Evolutionary conservation across 345 rosid genomes (phyloP).

Genomic region (Garcia nutans): DNA sequence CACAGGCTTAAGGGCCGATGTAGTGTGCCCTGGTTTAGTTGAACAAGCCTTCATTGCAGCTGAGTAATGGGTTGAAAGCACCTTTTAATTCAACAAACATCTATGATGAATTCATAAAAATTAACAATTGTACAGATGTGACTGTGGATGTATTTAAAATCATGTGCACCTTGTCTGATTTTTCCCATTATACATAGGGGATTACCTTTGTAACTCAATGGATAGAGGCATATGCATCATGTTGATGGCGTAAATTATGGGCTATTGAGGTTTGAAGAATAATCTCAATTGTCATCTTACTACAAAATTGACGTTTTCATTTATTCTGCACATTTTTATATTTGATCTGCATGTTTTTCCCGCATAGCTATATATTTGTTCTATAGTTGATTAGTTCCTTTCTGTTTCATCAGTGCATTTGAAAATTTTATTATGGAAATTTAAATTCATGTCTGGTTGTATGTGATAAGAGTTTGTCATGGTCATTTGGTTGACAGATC

Average conservation of each 20-base stretch:
- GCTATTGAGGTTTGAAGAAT: neutral
- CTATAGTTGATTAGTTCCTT: neutral
- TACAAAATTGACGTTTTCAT: neutral
- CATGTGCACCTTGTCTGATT: neutral
- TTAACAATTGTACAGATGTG: neutral
- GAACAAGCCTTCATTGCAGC: neutral
- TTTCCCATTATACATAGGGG: neutral
- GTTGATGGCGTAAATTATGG: neutral
- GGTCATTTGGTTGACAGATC: conserved; percentile 39
- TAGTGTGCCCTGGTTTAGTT: neutral
- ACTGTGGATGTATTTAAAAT: neutral
- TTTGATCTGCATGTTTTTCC: neutral
- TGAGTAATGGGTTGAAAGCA: too few species aligned
- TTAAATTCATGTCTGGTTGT: neutral
- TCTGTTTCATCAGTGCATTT: neutral
- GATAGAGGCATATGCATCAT: neutral
- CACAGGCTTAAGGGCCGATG: too few species aligned
- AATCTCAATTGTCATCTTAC: neutral
- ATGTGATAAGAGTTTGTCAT: neutral
- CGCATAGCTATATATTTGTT: neutral
- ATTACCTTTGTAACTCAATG: neutral
- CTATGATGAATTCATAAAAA: neutral
- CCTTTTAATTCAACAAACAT: neutral
- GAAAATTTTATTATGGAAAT: neutral
- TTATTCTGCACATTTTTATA: neutral